Percentiles rank a stretch among this genome's conserved stretches.
These are phyloP conservation scores for Citrus hindsii DNA, from an alignment of 345 rosid species.

Conservation along the genomic window DNA sequence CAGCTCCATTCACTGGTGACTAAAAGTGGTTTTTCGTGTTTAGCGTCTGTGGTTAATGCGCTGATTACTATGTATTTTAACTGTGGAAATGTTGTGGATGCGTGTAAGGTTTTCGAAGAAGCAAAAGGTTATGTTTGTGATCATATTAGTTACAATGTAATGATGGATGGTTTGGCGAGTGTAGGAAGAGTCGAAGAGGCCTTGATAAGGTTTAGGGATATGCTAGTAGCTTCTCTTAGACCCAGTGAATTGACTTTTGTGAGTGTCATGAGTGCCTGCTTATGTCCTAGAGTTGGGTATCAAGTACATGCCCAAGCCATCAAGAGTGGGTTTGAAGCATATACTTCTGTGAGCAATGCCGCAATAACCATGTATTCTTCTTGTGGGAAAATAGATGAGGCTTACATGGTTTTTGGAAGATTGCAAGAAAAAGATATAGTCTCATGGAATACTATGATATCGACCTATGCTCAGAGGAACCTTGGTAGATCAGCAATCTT, in stretches of 20 bases:
- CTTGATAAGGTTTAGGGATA: conserved; percentile 35
- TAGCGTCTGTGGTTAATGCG: conserved; percentile 56
- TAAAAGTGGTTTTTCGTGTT: conserved; percentile 47
- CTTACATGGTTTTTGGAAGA: conserved; percentile 37
- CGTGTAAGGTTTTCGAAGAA: conserved; percentile 45
- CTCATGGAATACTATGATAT: conserved; percentile 78
- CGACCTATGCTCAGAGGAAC: conserved; percentile 50
- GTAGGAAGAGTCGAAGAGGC: conserved; percentile 40
- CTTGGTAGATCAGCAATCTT: conserved; percentile 35
- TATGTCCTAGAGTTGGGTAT: conserved; percentile 26
- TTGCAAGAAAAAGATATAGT: conserved; percentile 59
- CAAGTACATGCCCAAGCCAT: conserved; percentile 52
- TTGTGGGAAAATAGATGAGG: conserved; percentile 36
- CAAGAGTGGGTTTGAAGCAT: conserved; percentile 51
- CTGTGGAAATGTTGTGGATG: conserved; percentile 32
- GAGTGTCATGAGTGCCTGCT: conserved; percentile 50
- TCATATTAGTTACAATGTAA: conserved; percentile 64
- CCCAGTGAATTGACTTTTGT: conserved; percentile 65
- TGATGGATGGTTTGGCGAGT: conserved; percentile 58
- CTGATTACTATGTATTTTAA: conserved; percentile 66
- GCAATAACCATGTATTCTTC: conserved; percentile 58
- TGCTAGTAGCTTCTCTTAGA: conserved; percentile 44
- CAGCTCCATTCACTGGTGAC: conserved; percentile 60
- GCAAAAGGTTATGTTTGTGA: conserved; percentile 35
- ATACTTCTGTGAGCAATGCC: conserved; percentile 57